Percentiles rank a stretch among this genome's conserved stretches.
phyloP scores from a whole-genome alignment of 129 eudicot species.

The Smallanthus sonchifolius region DNA sequence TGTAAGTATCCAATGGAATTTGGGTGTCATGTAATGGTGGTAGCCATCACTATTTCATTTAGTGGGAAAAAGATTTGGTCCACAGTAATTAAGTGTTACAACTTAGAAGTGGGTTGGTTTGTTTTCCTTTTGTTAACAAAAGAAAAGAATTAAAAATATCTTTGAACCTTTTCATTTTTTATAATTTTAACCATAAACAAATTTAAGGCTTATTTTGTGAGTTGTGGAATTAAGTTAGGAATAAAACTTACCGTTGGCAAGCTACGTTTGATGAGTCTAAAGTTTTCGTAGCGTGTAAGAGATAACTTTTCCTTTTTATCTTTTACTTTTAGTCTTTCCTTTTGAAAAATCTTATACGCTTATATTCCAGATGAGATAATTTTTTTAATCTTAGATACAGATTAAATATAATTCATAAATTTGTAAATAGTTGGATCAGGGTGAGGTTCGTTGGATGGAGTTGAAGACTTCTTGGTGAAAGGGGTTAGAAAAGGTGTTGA shows the following conservation, averaged over 20 bases:
- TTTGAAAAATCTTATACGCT: not conserved
- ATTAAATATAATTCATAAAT: too few relatives aligned
- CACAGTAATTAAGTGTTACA: not conserved
- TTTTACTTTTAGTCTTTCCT: not conserved
- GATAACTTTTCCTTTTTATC: not conserved
- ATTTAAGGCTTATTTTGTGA: not conserved
- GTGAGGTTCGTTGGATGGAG: too few relatives aligned
- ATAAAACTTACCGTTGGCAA: not conserved
- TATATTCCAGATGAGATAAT: too few relatives aligned
- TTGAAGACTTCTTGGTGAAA: too few relatives aligned
- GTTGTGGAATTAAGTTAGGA: not conserved
- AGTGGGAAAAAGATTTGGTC: constrained; percentile 16
- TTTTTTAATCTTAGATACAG: too few relatives aligned
- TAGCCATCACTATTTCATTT: constrained; percentile 10
- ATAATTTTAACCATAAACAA: not conserved
- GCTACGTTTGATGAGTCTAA: not conserved
- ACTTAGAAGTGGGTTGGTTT: constrained; percentile 13
- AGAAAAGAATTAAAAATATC: not conserved
- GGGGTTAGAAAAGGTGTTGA: too few relatives aligned
- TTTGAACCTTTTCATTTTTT: not conserved
- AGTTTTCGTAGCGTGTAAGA: not conserved
- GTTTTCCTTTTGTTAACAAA: not conserved
- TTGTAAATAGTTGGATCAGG: too few relatives aligned
- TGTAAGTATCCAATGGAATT: not conserved
- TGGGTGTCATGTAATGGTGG: constrained; percentile 17